phyloP scores from a whole-genome alignment of 169 alveolate genomes.

The Perkinsus olseni region DNA sequence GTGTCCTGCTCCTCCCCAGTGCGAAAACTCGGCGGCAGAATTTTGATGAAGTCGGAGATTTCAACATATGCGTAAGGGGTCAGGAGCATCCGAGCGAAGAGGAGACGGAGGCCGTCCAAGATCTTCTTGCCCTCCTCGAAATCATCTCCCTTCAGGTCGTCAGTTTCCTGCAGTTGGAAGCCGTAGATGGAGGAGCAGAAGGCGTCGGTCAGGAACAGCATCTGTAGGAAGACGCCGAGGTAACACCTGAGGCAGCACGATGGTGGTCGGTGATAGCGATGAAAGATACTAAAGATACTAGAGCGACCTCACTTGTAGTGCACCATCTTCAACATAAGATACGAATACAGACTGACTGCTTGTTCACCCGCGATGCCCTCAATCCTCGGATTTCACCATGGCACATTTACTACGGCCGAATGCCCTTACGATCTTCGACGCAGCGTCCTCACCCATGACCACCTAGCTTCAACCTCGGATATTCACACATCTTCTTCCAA shows the following conservation, averaged over 20 bases:
- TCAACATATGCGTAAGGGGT: not conserved
- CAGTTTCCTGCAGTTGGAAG: not conserved
- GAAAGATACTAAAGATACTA: not conserved
- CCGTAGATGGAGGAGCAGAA: not conserved
- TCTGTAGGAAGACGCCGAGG: not conserved
- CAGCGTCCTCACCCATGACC: no score
- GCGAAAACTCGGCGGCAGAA: not conserved
- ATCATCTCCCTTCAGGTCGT: not conserved
- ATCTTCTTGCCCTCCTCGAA: not conserved
- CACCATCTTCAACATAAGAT: no score
- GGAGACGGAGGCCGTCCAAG: not conserved
- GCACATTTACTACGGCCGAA: no score
- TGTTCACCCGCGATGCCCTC: no score
- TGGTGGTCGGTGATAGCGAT: not conserved
- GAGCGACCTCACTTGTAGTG: no score
- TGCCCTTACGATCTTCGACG: no score
- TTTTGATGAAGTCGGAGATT: not conserved
- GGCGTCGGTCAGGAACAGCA: not conserved
- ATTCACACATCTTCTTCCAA: no score
- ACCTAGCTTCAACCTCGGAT: no score
- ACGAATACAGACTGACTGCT: no score
- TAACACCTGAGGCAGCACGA: not conserved
- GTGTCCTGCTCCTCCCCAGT: not conserved
- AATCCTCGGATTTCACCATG: no score
- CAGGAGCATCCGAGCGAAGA: not conserved